Conservation (phyloP, 2,329 filamentous ascomycete genomes). For the Pestalotiopsis sp. region DNA sequence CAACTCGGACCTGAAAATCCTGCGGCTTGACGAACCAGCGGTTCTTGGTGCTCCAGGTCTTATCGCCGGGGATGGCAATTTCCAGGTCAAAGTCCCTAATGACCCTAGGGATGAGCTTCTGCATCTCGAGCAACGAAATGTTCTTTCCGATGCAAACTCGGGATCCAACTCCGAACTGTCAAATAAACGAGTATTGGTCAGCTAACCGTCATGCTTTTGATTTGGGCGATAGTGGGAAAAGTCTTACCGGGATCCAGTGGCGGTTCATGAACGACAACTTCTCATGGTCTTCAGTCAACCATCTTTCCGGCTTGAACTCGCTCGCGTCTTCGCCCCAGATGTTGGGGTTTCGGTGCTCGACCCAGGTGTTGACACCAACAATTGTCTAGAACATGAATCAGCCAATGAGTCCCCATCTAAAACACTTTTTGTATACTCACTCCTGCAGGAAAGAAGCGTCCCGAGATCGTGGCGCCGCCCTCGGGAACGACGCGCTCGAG, state of each 20-base stretch:
- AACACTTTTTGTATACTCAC: neutral
- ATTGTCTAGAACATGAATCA: conserved; percentile 22
- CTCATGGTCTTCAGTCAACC: conserved; percentile 33
- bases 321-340: conserved; percentile 36
- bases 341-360: conserved; percentile 32
- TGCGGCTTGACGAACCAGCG: conserved; percentile 7
- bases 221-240: neutral
- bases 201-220: too few relatives aligned
- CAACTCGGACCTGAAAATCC: neutral
- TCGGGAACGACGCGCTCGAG: conserved; percentile 24
- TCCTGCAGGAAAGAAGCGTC: conserved; percentile 27
- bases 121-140: conserved; percentile 45
- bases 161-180: conserved; percentile 41
- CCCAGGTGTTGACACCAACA: conserved; percentile 39
- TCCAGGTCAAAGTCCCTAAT: conserved; percentile 36
- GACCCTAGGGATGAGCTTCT: conserved; percentile 42
- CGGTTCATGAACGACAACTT: conserved; percentile 29
- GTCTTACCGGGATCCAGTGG: conserved; percentile 36
- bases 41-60: neutral
- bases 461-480: conserved; percentile 28
- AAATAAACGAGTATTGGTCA: neutral
- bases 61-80: conserved; percentile 15
- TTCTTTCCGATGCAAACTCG: conserved; percentile 47
- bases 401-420: neutral
- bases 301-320: conserved; percentile 42